phyloP scores from a whole-genome alignment of 2,329 filamentous ascomycete genomes.

The Colletotrichum zoysiae region DNA sequence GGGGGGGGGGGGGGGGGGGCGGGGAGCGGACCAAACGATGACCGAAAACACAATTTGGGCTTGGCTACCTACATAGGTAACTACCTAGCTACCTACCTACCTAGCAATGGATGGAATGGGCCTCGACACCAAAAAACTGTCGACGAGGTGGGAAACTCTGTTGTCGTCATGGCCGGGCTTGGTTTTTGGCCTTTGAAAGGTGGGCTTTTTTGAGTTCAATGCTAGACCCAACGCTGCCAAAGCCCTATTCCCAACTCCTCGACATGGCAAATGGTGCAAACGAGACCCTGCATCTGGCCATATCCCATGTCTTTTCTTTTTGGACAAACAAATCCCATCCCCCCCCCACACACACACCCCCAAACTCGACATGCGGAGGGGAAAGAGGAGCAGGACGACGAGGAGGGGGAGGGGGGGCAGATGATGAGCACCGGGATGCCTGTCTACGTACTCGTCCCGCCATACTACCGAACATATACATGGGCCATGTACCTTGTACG shows the following conservation, averaged over 20 bases:
- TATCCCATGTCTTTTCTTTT: background rate
- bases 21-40: background rate
- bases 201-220: background rate
- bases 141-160: conserved; percentile 11
- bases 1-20: background rate
- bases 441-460: background rate
- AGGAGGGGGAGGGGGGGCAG: too few species aligned
- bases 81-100: too few species aligned
- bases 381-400: too few species aligned
- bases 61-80: background rate
- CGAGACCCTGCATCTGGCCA: background rate
- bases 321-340: background rate
- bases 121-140: background rate
- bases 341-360: too few species aligned
- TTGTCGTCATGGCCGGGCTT: conserved; percentile 13
- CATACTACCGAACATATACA: background rate
- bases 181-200: background rate
- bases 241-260: background rate
- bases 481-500: too few species aligned
- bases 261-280: background rate
- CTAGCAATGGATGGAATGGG: too few species aligned
- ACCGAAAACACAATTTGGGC: background rate
- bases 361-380: background rate
- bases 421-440: background rate
- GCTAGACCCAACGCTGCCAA: background rate